Evolutionary conservation across 306 rosid species (phyloP), one percentile per base, ranked within the genome.

Genomic region (Cajanus cajan): DNA sequence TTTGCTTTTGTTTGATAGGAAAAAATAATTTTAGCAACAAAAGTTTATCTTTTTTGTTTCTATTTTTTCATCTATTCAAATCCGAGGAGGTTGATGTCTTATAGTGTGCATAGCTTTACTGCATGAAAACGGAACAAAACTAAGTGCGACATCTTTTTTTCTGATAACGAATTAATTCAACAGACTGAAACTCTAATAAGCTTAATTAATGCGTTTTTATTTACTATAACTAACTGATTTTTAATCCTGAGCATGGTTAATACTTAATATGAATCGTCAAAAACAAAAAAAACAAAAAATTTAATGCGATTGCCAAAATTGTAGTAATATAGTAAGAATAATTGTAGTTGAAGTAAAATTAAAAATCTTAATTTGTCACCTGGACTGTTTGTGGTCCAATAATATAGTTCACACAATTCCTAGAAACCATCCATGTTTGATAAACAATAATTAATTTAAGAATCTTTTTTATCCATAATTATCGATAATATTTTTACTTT

Each of bases 121-220:
- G 19, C 58, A 66, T 4, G 24, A 43, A 33, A 6, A 54, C n/a
- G 24, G 11, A 33, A 47, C 14, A 19, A 58, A 47, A 47, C 6
- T 40, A 41, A 51, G 40, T 16, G 65, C 18, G 22, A 61, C 78
- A 36, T 69, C 64, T 33, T 58, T 78, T n/a, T 68, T 78, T 68
- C 33, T 12, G 65, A 54, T 22, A 52, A 41, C 11, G 18, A 57
- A 11, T 34, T 34, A 7, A 68, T 28, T 41, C 50, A 7, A 22
- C 0, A 8, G 21, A 9, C 33, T 7, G 57, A 77, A 64, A 21
- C 65, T 51, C 62, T 47, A 28, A 1, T n/a, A n/a, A n/a, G n/a
- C n/a, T 48, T 4, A 7, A 16, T 65, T 39, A 19, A 65, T 65
- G n/a, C 50, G 16, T 41, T 9, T 9, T 15, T 61, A 3, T 28